Conservation (phyloP, 306 rosid genomes). For the Casuarina glauca region DNA sequence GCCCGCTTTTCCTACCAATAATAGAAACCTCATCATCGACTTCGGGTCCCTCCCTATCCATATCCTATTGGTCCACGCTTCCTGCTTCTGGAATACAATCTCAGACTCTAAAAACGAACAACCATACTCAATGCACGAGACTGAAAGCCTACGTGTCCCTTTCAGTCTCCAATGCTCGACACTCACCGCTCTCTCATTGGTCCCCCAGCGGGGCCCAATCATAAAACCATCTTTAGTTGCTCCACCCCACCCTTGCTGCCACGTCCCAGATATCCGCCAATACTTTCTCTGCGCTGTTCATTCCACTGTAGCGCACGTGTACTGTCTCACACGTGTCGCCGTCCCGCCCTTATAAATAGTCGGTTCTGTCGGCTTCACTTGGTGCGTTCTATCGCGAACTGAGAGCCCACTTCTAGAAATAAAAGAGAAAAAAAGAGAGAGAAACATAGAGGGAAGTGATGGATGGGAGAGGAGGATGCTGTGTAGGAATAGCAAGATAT, state of each 20-base stretch:
- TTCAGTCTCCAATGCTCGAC: conserved; percentile 27
- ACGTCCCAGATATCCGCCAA: conserved; percentile 51
- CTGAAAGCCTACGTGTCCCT: conserved; percentile 43
- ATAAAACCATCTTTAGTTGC: conserved; percentile 1
- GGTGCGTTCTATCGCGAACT: too few relatives aligned
- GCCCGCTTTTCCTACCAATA: conserved; percentile 10
- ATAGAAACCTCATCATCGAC: conserved; percentile 1
- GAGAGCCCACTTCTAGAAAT: background rate
- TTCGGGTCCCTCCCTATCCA: background rate
- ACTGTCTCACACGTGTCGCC: conserved; percentile 39
- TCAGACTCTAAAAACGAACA: background rate
- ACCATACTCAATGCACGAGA: conserved; percentile 29
- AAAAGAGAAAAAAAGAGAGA: background rate
- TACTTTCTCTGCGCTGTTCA: conserved; percentile 37
- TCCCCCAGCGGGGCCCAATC: conserved; percentile 19
- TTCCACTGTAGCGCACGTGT: conserved; percentile 22
- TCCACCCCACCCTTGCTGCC: conserved; percentile 21
- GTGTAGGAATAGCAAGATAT: conserved; percentile 47
- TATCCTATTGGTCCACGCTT: conserved; percentile 33
- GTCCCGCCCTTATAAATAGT: conserved; percentile 18
- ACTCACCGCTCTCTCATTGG: conserved; percentile 50
- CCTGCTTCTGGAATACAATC: conserved; percentile 24
- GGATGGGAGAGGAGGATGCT: conserved; percentile 80
- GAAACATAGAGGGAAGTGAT: conserved; percentile 16
- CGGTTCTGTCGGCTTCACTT: background rate